Conservation (phyloP, 2,329 filamentous ascomycete species). For the Aspergillus uvarum region DNA sequence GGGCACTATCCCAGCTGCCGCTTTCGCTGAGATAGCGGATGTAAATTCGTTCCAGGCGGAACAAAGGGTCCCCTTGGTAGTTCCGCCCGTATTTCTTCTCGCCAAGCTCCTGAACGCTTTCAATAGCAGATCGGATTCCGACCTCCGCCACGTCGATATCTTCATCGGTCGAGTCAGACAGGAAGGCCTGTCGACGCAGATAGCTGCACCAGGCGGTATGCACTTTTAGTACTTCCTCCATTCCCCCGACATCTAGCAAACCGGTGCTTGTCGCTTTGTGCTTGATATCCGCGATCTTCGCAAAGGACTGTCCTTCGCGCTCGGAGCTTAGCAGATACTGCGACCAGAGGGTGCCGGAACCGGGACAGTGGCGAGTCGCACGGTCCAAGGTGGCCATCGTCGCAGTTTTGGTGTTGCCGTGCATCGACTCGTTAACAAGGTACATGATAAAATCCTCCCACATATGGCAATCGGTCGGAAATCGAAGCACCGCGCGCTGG, state of each 20-base stretch:
- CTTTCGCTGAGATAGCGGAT: conserved; percentile 90
- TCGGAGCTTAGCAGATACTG: conserved; percentile 84
- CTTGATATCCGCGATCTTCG: conserved; percentile 84
- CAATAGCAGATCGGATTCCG: conserved; percentile 79
- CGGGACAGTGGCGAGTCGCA: conserved; percentile 86
- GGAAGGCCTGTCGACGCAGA: conserved; percentile 80
- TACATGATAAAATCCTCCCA: conserved; percentile 87
- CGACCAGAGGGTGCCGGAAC: conserved; percentile 88
- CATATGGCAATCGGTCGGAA: conserved; percentile 69
- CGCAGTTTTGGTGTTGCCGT: conserved; percentile 46
- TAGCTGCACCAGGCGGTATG: conserved; percentile 95
- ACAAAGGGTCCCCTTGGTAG: conserved; percentile 84
- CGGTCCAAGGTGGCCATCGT: conserved; percentile 73
- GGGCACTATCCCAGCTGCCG: conserved; percentile 71
- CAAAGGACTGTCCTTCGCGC: conserved; percentile 70
- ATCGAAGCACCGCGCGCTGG: conserved; percentile 71
- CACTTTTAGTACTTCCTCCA: conserved; percentile 86
- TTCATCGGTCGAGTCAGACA: conserved; percentile 71
- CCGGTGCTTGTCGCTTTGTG: conserved; percentile 85
- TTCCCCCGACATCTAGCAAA: conserved; percentile 78
- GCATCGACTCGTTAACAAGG: conserved; percentile 55
- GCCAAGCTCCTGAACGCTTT: conserved; percentile 76
- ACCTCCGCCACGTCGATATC: conserved; percentile 87
- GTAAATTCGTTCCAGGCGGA: conserved; percentile 84
- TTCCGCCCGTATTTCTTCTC: conserved; percentile 72